Percentiles rank a stretch among this genome's conserved stretches.
These are phyloP conservation scores for Plasmodium vivax DNA, from an alignment of 169 alveolate genomes.

Conservation along the genomic window DNA sequence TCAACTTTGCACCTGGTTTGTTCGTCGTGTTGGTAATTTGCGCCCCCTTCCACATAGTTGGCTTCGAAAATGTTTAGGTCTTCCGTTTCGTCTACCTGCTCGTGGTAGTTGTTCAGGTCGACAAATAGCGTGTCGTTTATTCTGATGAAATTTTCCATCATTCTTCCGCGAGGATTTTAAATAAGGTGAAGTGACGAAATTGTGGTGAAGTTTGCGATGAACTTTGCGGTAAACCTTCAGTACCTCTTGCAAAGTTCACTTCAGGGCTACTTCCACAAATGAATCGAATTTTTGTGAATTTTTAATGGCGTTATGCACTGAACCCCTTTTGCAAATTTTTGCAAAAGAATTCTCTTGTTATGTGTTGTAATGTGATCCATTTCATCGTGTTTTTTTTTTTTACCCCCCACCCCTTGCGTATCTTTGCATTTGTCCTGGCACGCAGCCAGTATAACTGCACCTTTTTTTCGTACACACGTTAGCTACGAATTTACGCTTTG, in stretches of 20 bases:
- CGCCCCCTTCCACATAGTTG: conserved; percentile 3
- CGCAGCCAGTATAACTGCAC: not conserved
- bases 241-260: not conserved
- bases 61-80: conserved; percentile 45
- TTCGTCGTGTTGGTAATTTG: not conserved
- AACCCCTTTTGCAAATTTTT: not conserved
- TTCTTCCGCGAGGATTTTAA: not conserved
- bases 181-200: not conserved
- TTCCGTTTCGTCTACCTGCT: conserved; percentile 43
- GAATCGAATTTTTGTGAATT: not conserved
- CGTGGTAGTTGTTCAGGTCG: conserved; percentile 36
- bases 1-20: conserved; percentile 1
- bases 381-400: not conserved
- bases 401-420: not conserved
- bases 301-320: not conserved
- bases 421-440: not conserved
- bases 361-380: not conserved
- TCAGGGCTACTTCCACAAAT: not conserved
- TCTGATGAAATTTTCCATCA: conserved; percentile 31
- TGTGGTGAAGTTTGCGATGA: not conserved
- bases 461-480: not conserved
- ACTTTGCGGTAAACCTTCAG: not conserved
- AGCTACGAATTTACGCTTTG: not conserved
- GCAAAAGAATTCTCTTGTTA: not conserved
- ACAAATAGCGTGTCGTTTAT: conserved; percentile 30